A percentile compares a stretch with the other conserved stretches of the same genome.
Evolutionary conservation across 2,329 filamentous ascomycete species (phyloP).

Genomic region (Huntiella abstrusa): DNA sequence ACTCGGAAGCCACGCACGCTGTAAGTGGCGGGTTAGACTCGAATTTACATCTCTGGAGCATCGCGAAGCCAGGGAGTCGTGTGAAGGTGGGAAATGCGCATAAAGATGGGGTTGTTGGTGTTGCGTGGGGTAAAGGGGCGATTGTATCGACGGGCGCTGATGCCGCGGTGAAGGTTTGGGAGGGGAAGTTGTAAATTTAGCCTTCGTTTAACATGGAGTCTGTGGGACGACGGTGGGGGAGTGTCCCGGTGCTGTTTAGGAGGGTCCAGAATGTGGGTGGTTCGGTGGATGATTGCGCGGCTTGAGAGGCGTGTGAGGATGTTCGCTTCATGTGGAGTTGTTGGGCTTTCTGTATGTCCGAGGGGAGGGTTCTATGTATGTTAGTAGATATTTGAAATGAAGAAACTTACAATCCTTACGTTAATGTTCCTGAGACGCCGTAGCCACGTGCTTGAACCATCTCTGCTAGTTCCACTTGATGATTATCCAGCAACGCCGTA

Average conservation of each 20-base stretch:
- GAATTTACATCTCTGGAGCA: slow-evolving; percentile 80
- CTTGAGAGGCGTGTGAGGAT: neutral
- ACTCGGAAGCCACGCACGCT: slow-evolving; percentile 54
- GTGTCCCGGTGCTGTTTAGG: neutral
- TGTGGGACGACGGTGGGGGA: too few relatives aligned
- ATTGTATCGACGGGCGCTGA: slow-evolving; percentile 71
- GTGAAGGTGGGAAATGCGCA: slow-evolving; percentile 77
- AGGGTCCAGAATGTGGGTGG: neutral
- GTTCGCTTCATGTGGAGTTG: neutral
- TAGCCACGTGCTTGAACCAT: slow-evolving; percentile 35
- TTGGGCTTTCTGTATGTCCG: neutral
- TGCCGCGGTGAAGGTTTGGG: slow-evolving; percentile 81
- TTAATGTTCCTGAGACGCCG: slow-evolving; percentile 5
- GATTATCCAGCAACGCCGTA: slow-evolving; percentile 62
- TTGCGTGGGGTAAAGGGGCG: slow-evolving; percentile 55
- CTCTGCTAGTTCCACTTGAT: slow-evolving; percentile 72
- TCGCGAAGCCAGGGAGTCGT: slow-evolving; percentile 64
- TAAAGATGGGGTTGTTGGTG: slow-evolving; percentile 84
- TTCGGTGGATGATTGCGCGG: neutral
- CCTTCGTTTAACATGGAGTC: too few relatives aligned
- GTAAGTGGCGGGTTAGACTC: slow-evolving; percentile 79
- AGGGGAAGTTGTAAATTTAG: slow-evolving; percentile 13
- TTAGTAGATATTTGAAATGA: neutral
- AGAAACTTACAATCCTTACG: neutral
- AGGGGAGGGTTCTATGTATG: neutral